phyloP scores from a whole-genome alignment of 306 rosid species.

The Cicer pinnatifidum region DNA sequence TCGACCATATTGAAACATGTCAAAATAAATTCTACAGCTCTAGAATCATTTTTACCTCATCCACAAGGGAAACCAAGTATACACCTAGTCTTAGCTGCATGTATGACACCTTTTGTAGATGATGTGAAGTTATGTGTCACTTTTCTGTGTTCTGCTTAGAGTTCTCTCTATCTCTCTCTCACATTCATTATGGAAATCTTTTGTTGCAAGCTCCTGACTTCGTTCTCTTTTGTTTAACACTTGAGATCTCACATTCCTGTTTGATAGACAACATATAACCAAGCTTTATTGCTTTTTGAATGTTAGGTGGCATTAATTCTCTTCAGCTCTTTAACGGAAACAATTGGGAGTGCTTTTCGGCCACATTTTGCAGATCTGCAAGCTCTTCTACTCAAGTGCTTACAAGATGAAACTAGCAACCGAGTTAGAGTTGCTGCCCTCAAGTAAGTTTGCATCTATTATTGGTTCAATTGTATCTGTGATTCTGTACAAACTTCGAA shows the following conservation, averaged over 20 bases:
- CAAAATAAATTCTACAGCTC: no score
- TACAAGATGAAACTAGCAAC: constrained; percentile 93
- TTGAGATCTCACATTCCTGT: constrained; percentile 12
- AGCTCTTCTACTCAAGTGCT: constrained; percentile 89
- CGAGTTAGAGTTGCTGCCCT: constrained; percentile 97
- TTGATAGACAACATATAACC: constrained; percentile 43
- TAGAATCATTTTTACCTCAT: no score
- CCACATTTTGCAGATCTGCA: constrained; percentile 89
- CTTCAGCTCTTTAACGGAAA: constrained; percentile 97
- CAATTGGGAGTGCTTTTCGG: constrained; percentile 82
- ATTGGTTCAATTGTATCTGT: neutral
- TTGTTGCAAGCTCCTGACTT: constrained; percentile 1
- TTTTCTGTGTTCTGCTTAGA: neutral
- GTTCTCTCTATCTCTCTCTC: neutral
- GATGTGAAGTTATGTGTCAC: neutral
- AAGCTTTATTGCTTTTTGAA: constrained; percentile 43
- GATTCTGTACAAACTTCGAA: neutral
- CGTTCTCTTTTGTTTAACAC: neutral
- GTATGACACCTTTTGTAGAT: neutral
- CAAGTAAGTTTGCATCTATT: constrained; percentile 60
- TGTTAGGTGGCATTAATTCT: constrained; percentile 92
- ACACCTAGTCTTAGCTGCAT: neutral
- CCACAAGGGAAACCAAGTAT: no score
- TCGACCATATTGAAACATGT: no score
- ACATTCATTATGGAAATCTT: neutral